Conservation (phyloP, 1,284 basidiomycete genomes). For the Pascua sp. region DNA sequence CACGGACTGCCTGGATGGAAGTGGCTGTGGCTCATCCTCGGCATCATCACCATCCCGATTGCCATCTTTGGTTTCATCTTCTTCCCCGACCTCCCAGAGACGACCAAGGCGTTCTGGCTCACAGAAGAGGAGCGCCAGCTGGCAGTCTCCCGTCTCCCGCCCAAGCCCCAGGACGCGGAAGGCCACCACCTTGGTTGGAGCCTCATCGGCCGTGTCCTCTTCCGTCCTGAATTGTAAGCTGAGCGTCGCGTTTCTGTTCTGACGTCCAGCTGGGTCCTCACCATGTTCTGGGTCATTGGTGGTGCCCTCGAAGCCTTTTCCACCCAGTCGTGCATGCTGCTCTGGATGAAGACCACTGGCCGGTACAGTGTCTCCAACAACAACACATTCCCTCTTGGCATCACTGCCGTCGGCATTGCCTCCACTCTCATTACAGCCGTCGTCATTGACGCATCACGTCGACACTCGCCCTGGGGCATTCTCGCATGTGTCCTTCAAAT, state of each 20-base stretch:
- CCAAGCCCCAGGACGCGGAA: slow-evolving; percentile 3
- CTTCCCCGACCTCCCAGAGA: slow-evolving; percentile 14
- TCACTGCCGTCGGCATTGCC: slow-evolving; percentile 8
- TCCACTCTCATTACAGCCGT: slow-evolving; percentile 1
- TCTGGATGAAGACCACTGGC: slow-evolving; percentile 9
- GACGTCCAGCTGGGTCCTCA: slow-evolving; percentile 6
- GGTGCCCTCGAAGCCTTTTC: slow-evolving; percentile 13
- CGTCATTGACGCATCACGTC: slow-evolving; percentile 1
- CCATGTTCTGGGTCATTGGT: slow-evolving; percentile 9
- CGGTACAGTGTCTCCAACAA: slow-evolving; percentile 3
- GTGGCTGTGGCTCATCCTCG: slow-evolving; percentile 15
- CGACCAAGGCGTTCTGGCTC: slow-evolving; percentile 9
- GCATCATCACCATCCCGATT: slow-evolving; percentile 15
- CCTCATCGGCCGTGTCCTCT: slow-evolving; percentile 4
- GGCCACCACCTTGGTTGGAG: slow-evolving; percentile 5
- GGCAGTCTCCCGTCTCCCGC: slow-evolving; percentile 11
- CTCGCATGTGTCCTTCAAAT: slow-evolving; percentile 3
- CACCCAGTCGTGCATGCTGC: slow-evolving; percentile 8
- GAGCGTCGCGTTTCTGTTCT: background rate
- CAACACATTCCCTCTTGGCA: slow-evolving; percentile 11
- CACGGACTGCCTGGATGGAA: slow-evolving; percentile 31
- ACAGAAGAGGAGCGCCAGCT: slow-evolving; percentile 8
- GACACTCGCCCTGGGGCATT: slow-evolving; percentile 5
- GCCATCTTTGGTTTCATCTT: slow-evolving; percentile 14
- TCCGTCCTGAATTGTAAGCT: slow-evolving; percentile 9